Evolutionary conservation across 352 stramenopile genomes (phyloP), one percentile per base, ranked within the genome.

Genomic region (Pythium volutum): DNA sequence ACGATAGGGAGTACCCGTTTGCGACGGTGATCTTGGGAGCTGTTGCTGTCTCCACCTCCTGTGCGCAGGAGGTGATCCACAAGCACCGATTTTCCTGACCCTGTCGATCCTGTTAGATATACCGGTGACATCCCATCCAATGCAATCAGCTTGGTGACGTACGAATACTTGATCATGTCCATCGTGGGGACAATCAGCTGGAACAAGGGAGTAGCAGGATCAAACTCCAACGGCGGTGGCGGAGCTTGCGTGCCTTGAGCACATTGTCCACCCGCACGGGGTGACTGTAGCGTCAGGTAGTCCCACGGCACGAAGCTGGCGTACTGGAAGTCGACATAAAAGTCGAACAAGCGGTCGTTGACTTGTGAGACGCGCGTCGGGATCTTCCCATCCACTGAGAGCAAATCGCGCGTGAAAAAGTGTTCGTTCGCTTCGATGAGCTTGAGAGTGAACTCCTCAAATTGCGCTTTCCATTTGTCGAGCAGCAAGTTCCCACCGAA

Each of bases 21-120:
- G n/a, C 59, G 56, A 7, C 75, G 33, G 1, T 33, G 22, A 9
- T 27, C n/a, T 20, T 52, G 8, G 18, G 54, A 52, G 1, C 11
- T 14, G 22, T 12, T 43, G 43, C 29, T 16, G 66, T 66, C n/a
- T 81, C 52, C 2, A 53, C 45, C 20, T 76, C 64, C 26, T 31
- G 27, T 39, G 27, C 55, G 48, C 9, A 98, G 59, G 0, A 97
- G 55, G 15, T 84, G 84, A 15, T 95, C 75, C 6, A 95, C 66
- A 29, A 96, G 71, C 1, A 96, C 71, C 10, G 89, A 96, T 62
- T 98, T 98, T 15, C 90, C 90, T 0, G 84, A 87, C 2, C 91
- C 91, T 22, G 89, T 97, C 1, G 88, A 80, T 1, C 91, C 91
- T 9, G 91, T 97, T 47, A 98, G 42, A 47, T 96, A 92, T 14